phyloP scores from a whole-genome alignment of 1,284 basidiomycete genomes.

The Taiwanofungus camphoratus region DNA sequence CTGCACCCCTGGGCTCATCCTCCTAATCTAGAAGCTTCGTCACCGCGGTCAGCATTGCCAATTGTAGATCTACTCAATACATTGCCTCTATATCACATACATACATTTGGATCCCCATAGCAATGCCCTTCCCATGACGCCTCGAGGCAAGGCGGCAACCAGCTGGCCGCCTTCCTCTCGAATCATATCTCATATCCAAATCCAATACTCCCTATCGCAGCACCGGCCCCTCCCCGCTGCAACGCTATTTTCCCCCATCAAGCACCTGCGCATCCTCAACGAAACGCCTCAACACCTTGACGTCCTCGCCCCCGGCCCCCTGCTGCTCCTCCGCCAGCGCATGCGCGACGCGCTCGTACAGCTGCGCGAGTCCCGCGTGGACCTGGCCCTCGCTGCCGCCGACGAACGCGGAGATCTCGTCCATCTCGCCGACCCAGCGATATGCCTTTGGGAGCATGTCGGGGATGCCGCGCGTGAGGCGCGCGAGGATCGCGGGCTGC shows the following conservation, averaged over 20 bases:
- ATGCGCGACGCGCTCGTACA: constrained; percentile 39
- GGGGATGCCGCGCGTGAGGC: constrained; percentile 35
- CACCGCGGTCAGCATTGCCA: too few relatives aligned
- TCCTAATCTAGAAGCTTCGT: too few relatives aligned
- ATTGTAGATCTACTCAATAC: too few relatives aligned
- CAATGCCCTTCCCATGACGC: too few relatives aligned
- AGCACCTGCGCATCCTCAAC: constrained; percentile 36
- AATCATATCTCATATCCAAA: too few relatives aligned
- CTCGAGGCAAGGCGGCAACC: too few relatives aligned
- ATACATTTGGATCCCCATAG: too few relatives aligned
- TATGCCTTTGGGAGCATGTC: constrained; percentile 55
- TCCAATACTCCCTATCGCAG: neutral
- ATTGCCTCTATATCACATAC: too few relatives aligned
- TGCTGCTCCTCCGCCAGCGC: constrained; percentile 30
- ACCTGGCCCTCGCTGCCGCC: constrained; percentile 39
- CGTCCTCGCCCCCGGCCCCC: constrained; percentile 29
- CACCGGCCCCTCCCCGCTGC: neutral
- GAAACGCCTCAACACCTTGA: constrained; percentile 38
- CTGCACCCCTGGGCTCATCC: too few relatives aligned
- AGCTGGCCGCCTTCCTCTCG: too few relatives aligned
- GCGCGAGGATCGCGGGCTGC: constrained; percentile 39
- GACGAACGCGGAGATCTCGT: constrained; percentile 53
- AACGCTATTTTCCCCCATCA: constrained; percentile 11
- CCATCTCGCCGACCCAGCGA: constrained; percentile 56
- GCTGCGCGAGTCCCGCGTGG: constrained; percentile 42